A percentile compares a stretch with the other conserved stretches of the same genome.
These are phyloP conservation scores for Xylariaceae sp. DNA, from an alignment of 2,329 filamentous ascomycete genomes.

Conservation along the genomic window DNA sequence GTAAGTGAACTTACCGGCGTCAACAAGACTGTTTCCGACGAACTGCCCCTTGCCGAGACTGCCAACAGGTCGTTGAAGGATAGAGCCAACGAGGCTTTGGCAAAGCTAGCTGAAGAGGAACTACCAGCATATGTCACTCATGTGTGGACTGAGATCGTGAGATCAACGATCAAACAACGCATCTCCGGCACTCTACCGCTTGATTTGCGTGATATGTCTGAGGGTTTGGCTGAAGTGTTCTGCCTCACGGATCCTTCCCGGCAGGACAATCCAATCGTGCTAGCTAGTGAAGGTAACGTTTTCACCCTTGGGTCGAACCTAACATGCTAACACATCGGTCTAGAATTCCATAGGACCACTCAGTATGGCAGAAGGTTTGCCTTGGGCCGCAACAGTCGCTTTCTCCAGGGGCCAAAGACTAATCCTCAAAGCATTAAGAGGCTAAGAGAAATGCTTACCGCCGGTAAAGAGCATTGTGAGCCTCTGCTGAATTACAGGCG, in stretches of 20 bases:
- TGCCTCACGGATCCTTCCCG: constrained; percentile 70
- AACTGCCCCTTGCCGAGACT: constrained; percentile 45
- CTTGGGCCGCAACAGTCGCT: constrained; percentile 71
- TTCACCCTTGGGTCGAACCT: neutral
- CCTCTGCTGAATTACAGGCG: constrained; percentile 72
- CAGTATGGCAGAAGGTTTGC: constrained; percentile 70
- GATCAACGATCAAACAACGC: constrained; percentile 59
- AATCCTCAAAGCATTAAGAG: constrained; percentile 57
- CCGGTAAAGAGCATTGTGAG: constrained; percentile 66
- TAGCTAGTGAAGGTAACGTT: constrained; percentile 62
- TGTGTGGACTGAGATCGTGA: constrained; percentile 64
- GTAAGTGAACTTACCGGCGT: constrained; percentile 55
- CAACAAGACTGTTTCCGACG: constrained; percentile 50
- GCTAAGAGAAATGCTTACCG: constrained; percentile 54
- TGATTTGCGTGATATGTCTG: constrained; percentile 62
- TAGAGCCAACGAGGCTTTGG: constrained; percentile 60
- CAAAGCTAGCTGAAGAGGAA: constrained; percentile 59
- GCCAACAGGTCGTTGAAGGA: constrained; percentile 55
- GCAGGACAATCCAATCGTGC: constrained; percentile 69
- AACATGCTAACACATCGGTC: constrained; percentile 6
- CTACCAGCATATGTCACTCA: constrained; percentile 68
- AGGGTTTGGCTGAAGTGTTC: constrained; percentile 71
- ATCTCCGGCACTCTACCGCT: constrained; percentile 62
- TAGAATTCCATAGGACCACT: constrained; percentile 68
- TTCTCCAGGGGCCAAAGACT: constrained; percentile 70